phyloP scores from a whole-genome alignment of 2,329 filamentous ascomycete species.

The Clarireedia hainanense region DNA sequence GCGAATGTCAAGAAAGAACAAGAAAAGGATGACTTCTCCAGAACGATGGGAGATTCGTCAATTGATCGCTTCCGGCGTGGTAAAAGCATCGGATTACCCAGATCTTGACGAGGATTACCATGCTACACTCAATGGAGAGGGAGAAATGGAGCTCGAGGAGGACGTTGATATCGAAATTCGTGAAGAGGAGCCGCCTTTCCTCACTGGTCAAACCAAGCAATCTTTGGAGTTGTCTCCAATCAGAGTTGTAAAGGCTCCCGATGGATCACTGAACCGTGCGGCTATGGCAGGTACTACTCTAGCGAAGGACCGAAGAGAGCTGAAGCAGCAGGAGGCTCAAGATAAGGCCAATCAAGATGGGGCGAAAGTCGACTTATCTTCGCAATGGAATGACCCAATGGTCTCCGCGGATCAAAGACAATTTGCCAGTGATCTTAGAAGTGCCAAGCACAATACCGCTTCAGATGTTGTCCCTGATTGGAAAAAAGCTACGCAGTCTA shows the following conservation, averaged over 20 bases:
- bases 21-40: slow-evolving; percentile 92
- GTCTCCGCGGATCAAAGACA: slow-evolving; percentile 73
- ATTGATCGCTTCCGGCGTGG: slow-evolving; percentile 88
- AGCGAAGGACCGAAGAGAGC: slow-evolving; percentile 81
- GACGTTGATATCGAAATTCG: slow-evolving; percentile 95
- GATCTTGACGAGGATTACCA: slow-evolving; percentile 93
- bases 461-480: slow-evolving; percentile 77
- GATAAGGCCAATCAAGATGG: slow-evolving; percentile 67
- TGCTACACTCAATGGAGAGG: slow-evolving; percentile 76
- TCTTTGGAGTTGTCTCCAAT: slow-evolving; percentile 93
- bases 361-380: slow-evolving; percentile 71
- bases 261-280: slow-evolving; percentile 94
- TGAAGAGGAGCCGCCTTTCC: slow-evolving; percentile 93
- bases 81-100: slow-evolving; percentile 87
- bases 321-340: slow-evolving; percentile 81
- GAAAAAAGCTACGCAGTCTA: slow-evolving; percentile 76
- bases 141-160: slow-evolving; percentile 85
- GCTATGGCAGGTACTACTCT: slow-evolving; percentile 88
- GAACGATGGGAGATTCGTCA: slow-evolving; percentile 98
- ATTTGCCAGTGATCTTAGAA: slow-evolving; percentile 81
- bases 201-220: slow-evolving; percentile 93
- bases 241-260: slow-evolving; percentile 90
- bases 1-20: slow-evolving; percentile 49
- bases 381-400: slow-evolving; percentile 98
- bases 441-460: slow-evolving; percentile 50